Evolutionary conservation across 75 land plant species (phyloP).

Genomic region (Picea sitchensis): DNA sequence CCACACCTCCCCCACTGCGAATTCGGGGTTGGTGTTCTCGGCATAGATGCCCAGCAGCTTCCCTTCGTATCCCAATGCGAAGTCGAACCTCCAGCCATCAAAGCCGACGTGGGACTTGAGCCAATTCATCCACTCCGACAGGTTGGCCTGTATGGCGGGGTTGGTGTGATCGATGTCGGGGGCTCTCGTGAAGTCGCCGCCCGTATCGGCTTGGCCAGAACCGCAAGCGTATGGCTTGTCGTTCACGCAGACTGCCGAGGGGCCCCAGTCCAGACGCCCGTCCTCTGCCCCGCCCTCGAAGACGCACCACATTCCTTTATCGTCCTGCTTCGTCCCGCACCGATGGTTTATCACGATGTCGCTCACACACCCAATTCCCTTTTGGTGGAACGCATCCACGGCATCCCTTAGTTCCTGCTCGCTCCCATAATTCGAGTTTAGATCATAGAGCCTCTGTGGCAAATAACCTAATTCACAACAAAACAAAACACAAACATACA

Average conservation of each 20-base stretch:
- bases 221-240: slow-evolving; percentile 35
- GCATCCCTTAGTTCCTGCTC: slow-evolving; percentile 32
- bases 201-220: slow-evolving; percentile 36
- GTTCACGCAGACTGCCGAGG: slow-evolving; percentile 19
- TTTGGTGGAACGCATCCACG: slow-evolving; percentile 25
- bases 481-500: too few species aligned
- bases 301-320: slow-evolving; percentile 33
- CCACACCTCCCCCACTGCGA: slow-evolving; percentile 77
- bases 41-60: slow-evolving; percentile 21
- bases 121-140: slow-evolving; percentile 42
- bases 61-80: slow-evolving; percentile 29
- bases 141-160: slow-evolving; percentile 24
- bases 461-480: slow-evolving; percentile 23
- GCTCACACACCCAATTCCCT: slow-evolving; percentile 29
- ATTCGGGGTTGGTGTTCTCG: slow-evolving; percentile 25
- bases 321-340: slow-evolving; percentile 31
- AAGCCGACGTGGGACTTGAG: slow-evolving; percentile 25
- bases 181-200: slow-evolving; percentile 40
- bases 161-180: slow-evolving; percentile 50
- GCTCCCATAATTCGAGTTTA: slow-evolving; percentile 36
- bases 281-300: slow-evolving; percentile 49
- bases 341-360: slow-evolving; percentile 49
- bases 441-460: slow-evolving; percentile 39
- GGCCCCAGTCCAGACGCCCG: slow-evolving; percentile 38
- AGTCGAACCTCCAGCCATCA: slow-evolving; percentile 43